Conservation (phyloP, 805 yeast genomes). For the Lipomyces yamadae region DNA sequence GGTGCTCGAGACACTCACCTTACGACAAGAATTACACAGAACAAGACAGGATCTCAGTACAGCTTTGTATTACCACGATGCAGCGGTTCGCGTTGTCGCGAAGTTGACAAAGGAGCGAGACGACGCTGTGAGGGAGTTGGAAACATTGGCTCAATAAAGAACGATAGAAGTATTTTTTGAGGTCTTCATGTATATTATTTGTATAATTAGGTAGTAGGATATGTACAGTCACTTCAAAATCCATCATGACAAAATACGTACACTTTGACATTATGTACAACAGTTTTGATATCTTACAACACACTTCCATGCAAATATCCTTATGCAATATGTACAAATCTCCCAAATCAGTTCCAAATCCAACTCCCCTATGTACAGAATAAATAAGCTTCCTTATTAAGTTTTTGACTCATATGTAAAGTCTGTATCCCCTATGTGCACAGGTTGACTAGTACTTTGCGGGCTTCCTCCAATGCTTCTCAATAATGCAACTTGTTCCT, state of each 20-base stretch:
- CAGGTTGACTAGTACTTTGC: not conserved
- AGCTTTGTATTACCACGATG: constrained; percentile 84
- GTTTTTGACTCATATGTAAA: constrained; percentile 1
- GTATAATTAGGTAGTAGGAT: not conserved
- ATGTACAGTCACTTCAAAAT: not conserved
- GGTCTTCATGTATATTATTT: not conserved
- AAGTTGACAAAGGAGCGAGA: constrained; percentile 75
- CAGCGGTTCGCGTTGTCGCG: constrained; percentile 86
- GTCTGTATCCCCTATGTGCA: not conserved
- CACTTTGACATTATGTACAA: not conserved
- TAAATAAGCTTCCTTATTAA: not conserved
- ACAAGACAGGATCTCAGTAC: constrained; percentile 75
- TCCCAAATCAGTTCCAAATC: not conserved
- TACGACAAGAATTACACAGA: constrained; percentile 70
- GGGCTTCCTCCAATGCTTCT: not conserved
- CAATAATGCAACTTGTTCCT: not conserved
- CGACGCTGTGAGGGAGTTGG: constrained; percentile 68
- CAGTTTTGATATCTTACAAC: not conserved
- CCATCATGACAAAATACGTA: no score
- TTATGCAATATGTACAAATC: not conserved
- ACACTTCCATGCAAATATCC: not conserved
- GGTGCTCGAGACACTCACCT: constrained; percentile 75
- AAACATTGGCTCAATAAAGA: constrained; percentile 44
- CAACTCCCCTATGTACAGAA: not conserved
- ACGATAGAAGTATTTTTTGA: not conserved